Conservation (phyloP, 2,329 filamentous ascomycete species). For the Coleophoma crateriformis region DNA sequence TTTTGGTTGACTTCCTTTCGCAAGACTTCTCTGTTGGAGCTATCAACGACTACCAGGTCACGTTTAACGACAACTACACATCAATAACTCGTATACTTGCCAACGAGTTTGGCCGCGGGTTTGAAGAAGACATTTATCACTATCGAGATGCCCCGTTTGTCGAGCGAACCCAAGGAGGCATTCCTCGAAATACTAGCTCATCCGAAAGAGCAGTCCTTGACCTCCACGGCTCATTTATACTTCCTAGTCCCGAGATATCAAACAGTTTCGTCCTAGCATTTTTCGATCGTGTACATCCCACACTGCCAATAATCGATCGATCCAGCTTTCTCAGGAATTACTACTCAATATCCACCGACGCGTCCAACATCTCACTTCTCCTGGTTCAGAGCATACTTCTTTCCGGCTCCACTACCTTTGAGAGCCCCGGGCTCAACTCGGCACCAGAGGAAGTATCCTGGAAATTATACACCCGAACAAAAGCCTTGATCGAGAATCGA, state of each 20-base stretch:
- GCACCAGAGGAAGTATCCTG: background rate
- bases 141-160: background rate
- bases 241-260: background rate
- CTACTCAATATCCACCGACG: background rate
- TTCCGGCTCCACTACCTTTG: background rate
- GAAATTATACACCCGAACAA: background rate
- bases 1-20: background rate
- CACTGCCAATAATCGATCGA: conserved; percentile 33
- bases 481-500: background rate
- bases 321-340: conserved; percentile 12
- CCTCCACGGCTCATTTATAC: background rate
- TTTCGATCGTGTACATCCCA: conserved; percentile 36
- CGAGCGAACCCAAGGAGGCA: background rate
- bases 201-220: background rate
- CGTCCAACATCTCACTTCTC: background rate
- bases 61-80: background rate
- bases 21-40: background rate
- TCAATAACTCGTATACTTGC: background rate
- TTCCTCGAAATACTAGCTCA: background rate
- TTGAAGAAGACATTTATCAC: background rate
- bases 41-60: background rate
- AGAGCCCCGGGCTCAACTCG: background rate
- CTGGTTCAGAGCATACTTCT: background rate
- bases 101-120: background rate
- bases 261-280: conserved; percentile 30